phyloP scores from a whole-genome alignment of 2,329 filamentous ascomycete species.

The Spiromastix sp. region DNA sequence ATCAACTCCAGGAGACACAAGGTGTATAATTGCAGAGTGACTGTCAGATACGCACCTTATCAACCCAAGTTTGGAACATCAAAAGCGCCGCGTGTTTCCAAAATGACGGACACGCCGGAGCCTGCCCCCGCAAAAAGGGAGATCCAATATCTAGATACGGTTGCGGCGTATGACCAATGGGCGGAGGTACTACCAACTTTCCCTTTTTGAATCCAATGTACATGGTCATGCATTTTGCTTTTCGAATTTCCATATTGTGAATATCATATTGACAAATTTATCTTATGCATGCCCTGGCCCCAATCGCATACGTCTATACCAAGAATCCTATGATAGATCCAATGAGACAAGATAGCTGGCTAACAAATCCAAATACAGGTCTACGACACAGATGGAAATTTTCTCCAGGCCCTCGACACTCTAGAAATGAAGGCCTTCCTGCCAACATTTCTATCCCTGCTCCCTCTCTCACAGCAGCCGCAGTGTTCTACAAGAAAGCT shows the following conservation, averaged over 20 bases:
- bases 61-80: no score
- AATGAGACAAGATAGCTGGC: no score
- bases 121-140: slow-evolving; percentile 5
- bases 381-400: slow-evolving; percentile 58
- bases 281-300: no score
- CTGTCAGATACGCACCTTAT: no score
- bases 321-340: no score
- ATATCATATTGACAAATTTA: background rate
- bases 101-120: no score
- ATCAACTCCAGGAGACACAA: no score
- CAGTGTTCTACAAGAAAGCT: no score
- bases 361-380: slow-evolving; percentile 26
- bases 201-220: background rate
- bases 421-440: slow-evolving; percentile 44
- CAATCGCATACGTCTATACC: no score
- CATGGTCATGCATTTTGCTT: no score
- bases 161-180: slow-evolving; percentile 30
- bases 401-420: slow-evolving; percentile 54
- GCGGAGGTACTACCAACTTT: slow-evolving; percentile 19
- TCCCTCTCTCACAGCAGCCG: slow-evolving; percentile 10
- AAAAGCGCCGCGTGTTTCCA: no score
- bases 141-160: slow-evolving; percentile 23
- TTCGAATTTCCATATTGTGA: background rate
- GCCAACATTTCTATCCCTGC: slow-evolving; percentile 34
- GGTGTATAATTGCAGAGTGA: no score